These are phyloP conservation scores for Blastobotrys proliferans DNA, from an alignment of 1,139 yeast species.

Conservation along the genomic window DNA sequence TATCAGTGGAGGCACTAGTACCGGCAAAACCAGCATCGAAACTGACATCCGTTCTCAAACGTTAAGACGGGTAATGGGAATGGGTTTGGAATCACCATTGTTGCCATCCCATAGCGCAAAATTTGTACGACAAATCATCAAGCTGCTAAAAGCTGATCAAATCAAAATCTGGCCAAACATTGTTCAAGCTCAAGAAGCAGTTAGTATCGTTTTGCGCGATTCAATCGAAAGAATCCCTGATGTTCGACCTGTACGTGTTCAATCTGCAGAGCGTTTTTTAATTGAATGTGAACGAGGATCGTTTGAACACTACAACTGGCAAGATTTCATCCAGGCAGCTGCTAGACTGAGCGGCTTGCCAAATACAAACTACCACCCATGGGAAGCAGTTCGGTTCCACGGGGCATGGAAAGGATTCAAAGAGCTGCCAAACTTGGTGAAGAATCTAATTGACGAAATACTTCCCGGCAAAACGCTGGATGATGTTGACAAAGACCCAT, in stretches of 20 bases:
- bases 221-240: conserved; percentile 8
- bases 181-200: conserved; percentile 1
- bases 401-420: conserved; percentile 11
- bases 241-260: conserved; percentile 3
- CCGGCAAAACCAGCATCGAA: neutral
- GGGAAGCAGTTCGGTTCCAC: conserved; percentile 9
- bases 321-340: conserved; percentile 1
- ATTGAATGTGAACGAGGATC: neutral
- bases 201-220: conserved; percentile 3
- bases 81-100: conserved; percentile 7
- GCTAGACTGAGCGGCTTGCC: conserved; percentile 7
- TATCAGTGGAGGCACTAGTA: neutral
- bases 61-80: neutral
- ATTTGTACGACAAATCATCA: conserved; percentile 5
- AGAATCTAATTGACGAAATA: conserved; percentile 8
- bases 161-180: neutral
- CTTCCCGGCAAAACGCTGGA: conserved; percentile 3
- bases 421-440: neutral
- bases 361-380: conserved; percentile 8
- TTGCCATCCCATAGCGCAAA: conserved; percentile 10
- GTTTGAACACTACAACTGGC: neutral
- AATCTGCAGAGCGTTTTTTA: conserved; percentile 2
- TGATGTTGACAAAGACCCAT: conserved; percentile 5
- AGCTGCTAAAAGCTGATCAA: neutral
- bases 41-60: neutral